Base-by-base conservation (phyloP, 2,329 filamentous ascomycete species). In the Gnomoniopsis sp. region DNA sequence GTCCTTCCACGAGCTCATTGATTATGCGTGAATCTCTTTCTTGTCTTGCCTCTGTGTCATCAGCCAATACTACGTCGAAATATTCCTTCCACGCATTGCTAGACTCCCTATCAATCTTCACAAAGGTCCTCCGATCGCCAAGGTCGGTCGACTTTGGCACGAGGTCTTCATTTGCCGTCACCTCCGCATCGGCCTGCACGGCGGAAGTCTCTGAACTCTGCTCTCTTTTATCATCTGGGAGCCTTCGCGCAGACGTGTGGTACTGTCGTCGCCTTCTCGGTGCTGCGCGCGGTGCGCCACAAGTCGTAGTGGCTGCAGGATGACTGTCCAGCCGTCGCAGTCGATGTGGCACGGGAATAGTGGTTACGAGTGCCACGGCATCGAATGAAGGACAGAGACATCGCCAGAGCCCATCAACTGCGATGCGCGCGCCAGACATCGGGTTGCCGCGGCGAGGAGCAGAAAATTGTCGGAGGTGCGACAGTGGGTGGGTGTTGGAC, bases 381-480 rank as follows among this genome's bases (percentile, higher is more conserved):
- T 83, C 79, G 58, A 83, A 74, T 10, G 78, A 79, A 14, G 85
- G 85, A 66, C 83, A 88, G 17, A 88, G 73, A 67, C 81, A 87
- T 67, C 82, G 81, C 83, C 85, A 87, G 49, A 89, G 77, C 61
- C 85, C 83, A 69, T 88, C 85, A 38, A 78, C 67, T 2, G 76
- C 69, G 53, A 80, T 65, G 62, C 72, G 73, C 51, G 71, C 65
- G 58, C 69, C 65, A 44, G 70, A 67, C 75, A 78, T 78, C 62
- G 63, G 23, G 55, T 23, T 34, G n/a, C 33, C 33, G 34, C 26
- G 15, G 21, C 30, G 44, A 8, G 23, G 10, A 22, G 30, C 46
- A 43, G 41, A 23, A n/a, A 34, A 3, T 23, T 53, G 46, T 19
- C 44, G 12, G 47, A 36, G 36, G 21, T 21, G 33, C 46, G 21